Base-by-base conservation (phyloP, 352 stramenopile genomes). In the Peronospora farinosa region DNA sequence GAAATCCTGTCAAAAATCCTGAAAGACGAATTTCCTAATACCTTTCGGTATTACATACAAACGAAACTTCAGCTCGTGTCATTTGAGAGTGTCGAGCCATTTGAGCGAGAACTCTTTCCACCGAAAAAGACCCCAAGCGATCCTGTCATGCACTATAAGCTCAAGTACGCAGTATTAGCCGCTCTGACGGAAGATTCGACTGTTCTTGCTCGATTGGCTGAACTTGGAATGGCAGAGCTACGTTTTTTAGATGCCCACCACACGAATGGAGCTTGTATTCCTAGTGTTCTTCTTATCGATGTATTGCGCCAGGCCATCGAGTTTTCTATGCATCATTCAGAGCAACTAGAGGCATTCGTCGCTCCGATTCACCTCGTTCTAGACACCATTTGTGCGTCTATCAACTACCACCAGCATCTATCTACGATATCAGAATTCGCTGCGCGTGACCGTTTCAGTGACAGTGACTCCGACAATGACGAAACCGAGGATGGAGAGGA, bases 371-470 rank as follows among this genome's bases (percentile, higher is more conserved):
- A 88, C 33, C 61, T 71, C 27, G 45, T 88, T 7, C 39, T 84
- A 19, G 72, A 81, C 15, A 81, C 63, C 2, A 57, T 86, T 21
- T 88, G 78, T 19, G 72, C 74, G 2, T 67, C 67, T 2, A 88
- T 90, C 48, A 88, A 88, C 46, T 90, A 87, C 25, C 74, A 86
- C 28, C 76, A 86, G 55, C 78, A 90, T 42, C 57, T 87, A 30
- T 75, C 74, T 5, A 87, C 76, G 1, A 90, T 90, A 45, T 74
- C 65, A 0, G 76, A 87, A 51, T 84, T 88, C 38, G 78, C 78
- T 7, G 75, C 74, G 3, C 74, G 76, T 0, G 74, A 83, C 50
- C 86, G 78, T 44, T 90, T 90, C 41, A 88, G 76, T 42, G 78
- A 90, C 43, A 82, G 67, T 33, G 78, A 88, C 45, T 86, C 73